Base-by-base conservation (phyloP, 2,329 filamentous ascomycete species). In the Diaporthe amygdali region DNA sequence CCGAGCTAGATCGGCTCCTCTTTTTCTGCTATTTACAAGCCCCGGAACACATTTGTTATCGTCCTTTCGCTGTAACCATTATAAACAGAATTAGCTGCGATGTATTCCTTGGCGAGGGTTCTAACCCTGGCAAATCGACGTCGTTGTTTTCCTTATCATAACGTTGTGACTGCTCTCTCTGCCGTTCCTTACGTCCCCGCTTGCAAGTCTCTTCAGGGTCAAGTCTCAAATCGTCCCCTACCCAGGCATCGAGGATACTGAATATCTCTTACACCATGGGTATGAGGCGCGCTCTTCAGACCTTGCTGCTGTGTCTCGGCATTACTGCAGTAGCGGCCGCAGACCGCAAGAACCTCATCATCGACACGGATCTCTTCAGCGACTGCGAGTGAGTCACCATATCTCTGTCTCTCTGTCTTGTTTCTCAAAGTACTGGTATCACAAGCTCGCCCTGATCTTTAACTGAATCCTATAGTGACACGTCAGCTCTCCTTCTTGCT, bases 341-440 rank as follows among this genome's bases (percentile, higher is more conserved):
- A 20, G 34, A 2, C 25, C 67, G 41, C 32, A 83, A 82, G 69
- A 82, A 82, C 39, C 76, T 86, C 39, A 82, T 86, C 59, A 79
- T 86, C 30, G 84, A 86, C 75, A 86, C 84, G 0, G 84, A 86
- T 70, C 76, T 86, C 14, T 85, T 83, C 74, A 83, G 82, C 44
- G 84, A 86, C 66, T 84, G 85, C 46, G 84, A 86, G 82, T 84
- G 78, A 74, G 79, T 75, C 22, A 46, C 51, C 25, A 52, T 27
- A n/a, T 32, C 25, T 14, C 25, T 70, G 52, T 17, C 27, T 17
- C 3, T 20, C 14, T 27, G 9, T 4, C n/a, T n/a, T n/a, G n/a
- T n/a, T 10, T 59, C 10, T 6, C 41, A n/a, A n/a, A 20, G 41
- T n/a, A n/a, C n/a, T n/a, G n/a, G n/a, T n/a, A n/a, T n/a, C 10